Evolutionary conservation across 192 early-diverging fungal species (phyloP).

Genomic region (Pecoramyces ruminantium): DNA sequence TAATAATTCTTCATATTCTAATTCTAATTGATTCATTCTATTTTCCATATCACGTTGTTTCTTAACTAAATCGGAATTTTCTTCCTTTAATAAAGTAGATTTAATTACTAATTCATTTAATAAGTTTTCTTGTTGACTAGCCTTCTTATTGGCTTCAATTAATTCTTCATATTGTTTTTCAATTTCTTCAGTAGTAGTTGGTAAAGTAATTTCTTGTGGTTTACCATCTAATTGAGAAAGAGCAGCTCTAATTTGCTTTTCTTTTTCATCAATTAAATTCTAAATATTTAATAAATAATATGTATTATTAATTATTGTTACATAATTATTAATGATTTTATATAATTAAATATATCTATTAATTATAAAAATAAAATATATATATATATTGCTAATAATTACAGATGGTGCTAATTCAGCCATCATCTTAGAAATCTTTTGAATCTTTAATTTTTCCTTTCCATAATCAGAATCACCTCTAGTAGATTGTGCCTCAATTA

Average conservation of each 20-base stretch:
- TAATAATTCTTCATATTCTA: conserved; percentile 69
- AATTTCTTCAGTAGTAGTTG: conserved; percentile 40
- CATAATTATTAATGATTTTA: no score
- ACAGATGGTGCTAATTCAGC: conserved; percentile 58
- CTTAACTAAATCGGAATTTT: conserved; percentile 29
- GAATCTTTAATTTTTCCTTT: conserved; percentile 61
- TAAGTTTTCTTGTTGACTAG: conserved; percentile 42
- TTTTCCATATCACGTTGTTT: conserved; percentile 52
- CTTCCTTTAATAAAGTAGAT: conserved; percentile 14
- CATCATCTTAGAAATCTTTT: conserved; percentile 75
- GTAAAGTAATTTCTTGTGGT: conserved; percentile 25
- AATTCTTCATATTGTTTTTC: conserved; percentile 51
- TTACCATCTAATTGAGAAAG: conserved; percentile 37
- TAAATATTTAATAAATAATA: no score
- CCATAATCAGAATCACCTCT: conserved; percentile 34
- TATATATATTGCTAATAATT: no score
- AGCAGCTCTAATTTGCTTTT: conserved; percentile 52
- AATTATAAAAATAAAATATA: no score
- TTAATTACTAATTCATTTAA: conserved; percentile 26
- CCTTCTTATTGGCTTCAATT: conserved; percentile 37
- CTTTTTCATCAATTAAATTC: conserved; percentile 56
- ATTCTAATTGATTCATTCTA: conserved; percentile 45
- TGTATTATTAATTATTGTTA: no score
- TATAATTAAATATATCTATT: no score
- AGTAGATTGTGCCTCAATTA: conserved; percentile 20